A percentile compares a stretch with the other conserved stretches of the same genome.
Evolutionary conservation across 306 rosid species (phyloP).

Genomic region (Hippophae rhamnoides): DNA sequence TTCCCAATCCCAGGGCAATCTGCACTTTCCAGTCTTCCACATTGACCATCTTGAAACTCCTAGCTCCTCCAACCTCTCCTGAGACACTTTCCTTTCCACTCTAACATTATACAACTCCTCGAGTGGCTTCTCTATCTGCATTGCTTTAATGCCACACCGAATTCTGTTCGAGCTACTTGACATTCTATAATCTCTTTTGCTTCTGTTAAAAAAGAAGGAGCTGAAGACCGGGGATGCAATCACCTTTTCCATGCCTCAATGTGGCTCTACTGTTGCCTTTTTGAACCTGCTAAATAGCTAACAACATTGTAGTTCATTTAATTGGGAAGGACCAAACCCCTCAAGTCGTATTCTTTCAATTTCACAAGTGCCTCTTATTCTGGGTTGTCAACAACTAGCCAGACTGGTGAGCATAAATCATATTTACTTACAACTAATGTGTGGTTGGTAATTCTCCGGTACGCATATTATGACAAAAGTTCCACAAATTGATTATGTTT

Average conservation of each 20-base stretch:
- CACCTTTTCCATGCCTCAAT: slow-evolving; percentile 41
- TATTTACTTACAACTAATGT: no score
- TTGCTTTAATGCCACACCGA: slow-evolving; percentile 36
- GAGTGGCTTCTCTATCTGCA: slow-evolving; percentile 54
- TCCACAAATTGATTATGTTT: no score
- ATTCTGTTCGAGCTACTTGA: slow-evolving; percentile 10
- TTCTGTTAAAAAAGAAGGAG: slow-evolving; percentile 26
- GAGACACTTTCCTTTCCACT: slow-evolving; percentile 57
- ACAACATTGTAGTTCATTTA: no score
- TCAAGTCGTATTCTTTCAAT: no score
- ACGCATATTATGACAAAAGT: no score
- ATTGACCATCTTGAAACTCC: slow-evolving; percentile 75
- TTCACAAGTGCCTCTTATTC: no score
- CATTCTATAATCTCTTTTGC: slow-evolving; percentile 20
- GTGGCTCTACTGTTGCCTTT: no score
- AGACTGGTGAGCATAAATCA: no score
- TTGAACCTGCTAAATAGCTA: no score
- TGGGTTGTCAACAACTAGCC: no score
- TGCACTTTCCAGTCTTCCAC: slow-evolving; percentile 83
- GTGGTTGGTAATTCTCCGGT: no score
- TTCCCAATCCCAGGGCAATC: slow-evolving; percentile 92
- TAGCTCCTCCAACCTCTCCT: slow-evolving; percentile 49
- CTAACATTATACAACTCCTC: slow-evolving; percentile 73
- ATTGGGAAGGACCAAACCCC: no score
- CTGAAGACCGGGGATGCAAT: slow-evolving; percentile 29